These are phyloP conservation scores for Naegleria lovaniensis DNA, from an alignment of 208 protist species.

Conservation along the genomic window DNA sequence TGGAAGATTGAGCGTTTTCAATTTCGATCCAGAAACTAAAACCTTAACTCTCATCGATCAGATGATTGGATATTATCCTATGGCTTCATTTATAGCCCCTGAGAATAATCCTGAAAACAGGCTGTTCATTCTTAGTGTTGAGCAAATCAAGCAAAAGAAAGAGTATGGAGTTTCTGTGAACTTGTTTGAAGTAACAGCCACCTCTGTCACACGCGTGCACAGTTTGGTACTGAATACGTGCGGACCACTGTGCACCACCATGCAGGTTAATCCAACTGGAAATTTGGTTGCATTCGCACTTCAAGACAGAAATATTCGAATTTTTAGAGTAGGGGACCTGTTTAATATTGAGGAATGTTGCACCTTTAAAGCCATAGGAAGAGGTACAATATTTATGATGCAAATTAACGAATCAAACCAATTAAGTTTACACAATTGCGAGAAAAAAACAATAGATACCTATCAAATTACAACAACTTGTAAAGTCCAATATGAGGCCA, in stretches of 20 bases:
- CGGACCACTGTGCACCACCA: neutral
- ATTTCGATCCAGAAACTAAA: neutral
- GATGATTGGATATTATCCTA: neutral
- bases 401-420: neutral
- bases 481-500: neutral
- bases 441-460: neutral
- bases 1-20: neutral
- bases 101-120: neutral
- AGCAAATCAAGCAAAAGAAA: slow-evolving; percentile 8
- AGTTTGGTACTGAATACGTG: neutral
- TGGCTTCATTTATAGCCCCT: neutral
- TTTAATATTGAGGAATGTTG: neutral
- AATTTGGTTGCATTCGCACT: neutral
- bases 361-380: neutral
- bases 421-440: neutral
- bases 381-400: neutral
- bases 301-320: neutral
- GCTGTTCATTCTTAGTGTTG: neutral
- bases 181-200: neutral
- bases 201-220: neutral
- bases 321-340: neutral
- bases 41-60: neutral
- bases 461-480: neutral
- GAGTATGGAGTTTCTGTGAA: neutral
- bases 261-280: neutral